phyloP scores from a whole-genome alignment of 345 rosid species.

The Alliaria petiolata region DNA sequence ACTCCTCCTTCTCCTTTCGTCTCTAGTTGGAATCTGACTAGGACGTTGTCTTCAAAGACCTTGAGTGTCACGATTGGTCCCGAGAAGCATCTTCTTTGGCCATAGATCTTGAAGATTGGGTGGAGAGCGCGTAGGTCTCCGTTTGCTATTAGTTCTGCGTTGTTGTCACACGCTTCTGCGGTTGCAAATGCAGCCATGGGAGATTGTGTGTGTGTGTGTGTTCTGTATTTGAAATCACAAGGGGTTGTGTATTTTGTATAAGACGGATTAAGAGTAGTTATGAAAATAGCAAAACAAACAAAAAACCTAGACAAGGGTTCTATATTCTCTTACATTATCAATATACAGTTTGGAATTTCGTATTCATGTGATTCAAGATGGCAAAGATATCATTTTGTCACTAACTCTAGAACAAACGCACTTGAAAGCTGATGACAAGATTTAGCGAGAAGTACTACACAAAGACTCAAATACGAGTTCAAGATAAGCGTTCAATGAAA shows the following conservation, averaged over 20 bases:
- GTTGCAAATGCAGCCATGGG: conserved; percentile 62
- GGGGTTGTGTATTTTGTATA: background rate
- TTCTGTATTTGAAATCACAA: conserved; percentile 12
- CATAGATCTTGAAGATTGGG: conserved; percentile 70
- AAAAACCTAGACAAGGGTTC: background rate
- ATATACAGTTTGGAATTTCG: background rate
- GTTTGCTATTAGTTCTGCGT: conserved; percentile 46
- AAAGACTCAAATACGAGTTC: background rate
- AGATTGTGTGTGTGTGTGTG: background rate
- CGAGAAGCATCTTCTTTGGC: conserved; percentile 58
- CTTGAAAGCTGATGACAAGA: background rate
- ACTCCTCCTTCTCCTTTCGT: conserved; percentile 78
- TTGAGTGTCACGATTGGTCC: conserved; percentile 76
- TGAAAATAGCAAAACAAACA: background rate
- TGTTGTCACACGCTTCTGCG: conserved; percentile 83
- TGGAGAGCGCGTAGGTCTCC: conserved; percentile 70
- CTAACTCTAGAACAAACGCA: background rate
- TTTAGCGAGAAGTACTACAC: background rate
- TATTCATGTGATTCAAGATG: background rate
- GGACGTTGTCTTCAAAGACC: conserved; percentile 84
- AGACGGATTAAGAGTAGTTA: background rate
- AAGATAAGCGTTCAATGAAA: background rate
- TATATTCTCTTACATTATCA: background rate
- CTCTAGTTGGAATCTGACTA: conserved; percentile 68
- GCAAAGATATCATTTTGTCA: background rate